Evolutionary conservation across 257 asterid genomes (phyloP).

Genomic region (Solanum chiquidenum): DNA sequence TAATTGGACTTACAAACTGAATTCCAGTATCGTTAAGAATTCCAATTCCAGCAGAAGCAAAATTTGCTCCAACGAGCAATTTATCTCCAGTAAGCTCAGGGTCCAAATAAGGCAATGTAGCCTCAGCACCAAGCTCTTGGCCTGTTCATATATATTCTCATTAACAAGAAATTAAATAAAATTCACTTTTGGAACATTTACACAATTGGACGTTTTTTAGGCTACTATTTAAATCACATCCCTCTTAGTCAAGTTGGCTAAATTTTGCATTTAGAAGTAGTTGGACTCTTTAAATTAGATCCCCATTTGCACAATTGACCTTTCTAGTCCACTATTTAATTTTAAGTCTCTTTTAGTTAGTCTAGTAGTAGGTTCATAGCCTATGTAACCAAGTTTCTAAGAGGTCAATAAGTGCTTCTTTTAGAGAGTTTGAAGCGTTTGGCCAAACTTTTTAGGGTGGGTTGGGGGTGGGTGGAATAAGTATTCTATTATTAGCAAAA

Average conservation of each 20-base stretch:
- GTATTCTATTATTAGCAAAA: neutral
- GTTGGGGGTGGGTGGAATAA: neutral
- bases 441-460: neutral
- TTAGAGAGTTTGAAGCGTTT: too few relatives aligned
- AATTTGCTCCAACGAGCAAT: conserved; percentile 74
- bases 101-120: conserved; percentile 56
- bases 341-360: neutral
- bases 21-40: conserved; percentile 73
- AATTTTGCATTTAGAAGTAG: neutral
- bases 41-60: conserved; percentile 88
- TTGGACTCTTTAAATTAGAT: neutral
- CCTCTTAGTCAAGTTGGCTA: neutral
- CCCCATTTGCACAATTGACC: neutral
- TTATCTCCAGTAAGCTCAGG: conserved; percentile 48
- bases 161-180: neutral
- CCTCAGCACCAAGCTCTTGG: conserved; percentile 55
- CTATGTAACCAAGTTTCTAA: neutral
- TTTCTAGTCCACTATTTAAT: neutral
- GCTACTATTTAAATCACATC: neutral
- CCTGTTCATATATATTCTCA: conserved; percentile 19
- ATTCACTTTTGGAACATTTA: neutral
- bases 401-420: too few relatives aligned
- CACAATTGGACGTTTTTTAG: neutral
- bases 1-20: conserved; percentile 52
- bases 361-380: neutral